Conservation (phyloP, 345 rosid species). For the Arabidopsis arenosa region DNA sequence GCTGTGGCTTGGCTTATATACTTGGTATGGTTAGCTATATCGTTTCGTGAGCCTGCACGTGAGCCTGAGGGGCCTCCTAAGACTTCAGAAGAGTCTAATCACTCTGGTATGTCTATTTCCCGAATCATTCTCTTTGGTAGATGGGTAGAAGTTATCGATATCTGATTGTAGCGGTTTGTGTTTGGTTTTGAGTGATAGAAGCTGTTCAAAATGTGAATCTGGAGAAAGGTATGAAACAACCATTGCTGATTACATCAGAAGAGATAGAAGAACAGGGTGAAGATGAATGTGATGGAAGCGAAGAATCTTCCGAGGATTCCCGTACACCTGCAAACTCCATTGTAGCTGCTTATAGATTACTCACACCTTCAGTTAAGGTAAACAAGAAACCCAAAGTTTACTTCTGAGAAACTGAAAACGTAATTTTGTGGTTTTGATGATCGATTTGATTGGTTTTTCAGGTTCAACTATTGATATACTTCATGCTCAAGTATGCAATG, state of each 20-base stretch:
- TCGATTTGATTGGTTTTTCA: conserved; percentile 38
- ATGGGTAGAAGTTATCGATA: not conserved
- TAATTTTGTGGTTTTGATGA: not conserved
- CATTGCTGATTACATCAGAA: conserved; percentile 68
- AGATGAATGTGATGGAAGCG: conserved; percentile 64
- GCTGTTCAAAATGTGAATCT: conserved; percentile 57
- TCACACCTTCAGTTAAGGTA: conserved; percentile 96
- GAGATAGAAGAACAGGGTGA: conserved; percentile 59
- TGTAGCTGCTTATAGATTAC: conserved; percentile 72
- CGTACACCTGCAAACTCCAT: conserved; percentile 70
- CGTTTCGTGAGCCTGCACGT: conserved; percentile 74
- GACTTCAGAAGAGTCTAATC: conserved; percentile 44
- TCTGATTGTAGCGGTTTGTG: not conserved
- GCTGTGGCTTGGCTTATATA: conserved; percentile 85
- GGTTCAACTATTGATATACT: conserved; percentile 95
- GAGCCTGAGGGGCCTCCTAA: conserved; percentile 49
- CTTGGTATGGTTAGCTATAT: conserved; percentile 77
- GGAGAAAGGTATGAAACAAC: conserved; percentile 73
- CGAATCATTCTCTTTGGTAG: not conserved
- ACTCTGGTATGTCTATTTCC: conserved; percentile 48
- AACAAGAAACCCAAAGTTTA: not conserved
- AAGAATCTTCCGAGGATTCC: conserved; percentile 65
- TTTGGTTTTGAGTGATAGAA: conserved; percentile 48
- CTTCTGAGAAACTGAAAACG: conserved; percentile 1
- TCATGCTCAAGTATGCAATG: conserved; percentile 95